Percentiles rank a stretch among this genome's conserved stretches.
Conservation (phyloP, 2,329 filamentous ascomycete genomes). For the Sphaerulina musiva region DNA sequence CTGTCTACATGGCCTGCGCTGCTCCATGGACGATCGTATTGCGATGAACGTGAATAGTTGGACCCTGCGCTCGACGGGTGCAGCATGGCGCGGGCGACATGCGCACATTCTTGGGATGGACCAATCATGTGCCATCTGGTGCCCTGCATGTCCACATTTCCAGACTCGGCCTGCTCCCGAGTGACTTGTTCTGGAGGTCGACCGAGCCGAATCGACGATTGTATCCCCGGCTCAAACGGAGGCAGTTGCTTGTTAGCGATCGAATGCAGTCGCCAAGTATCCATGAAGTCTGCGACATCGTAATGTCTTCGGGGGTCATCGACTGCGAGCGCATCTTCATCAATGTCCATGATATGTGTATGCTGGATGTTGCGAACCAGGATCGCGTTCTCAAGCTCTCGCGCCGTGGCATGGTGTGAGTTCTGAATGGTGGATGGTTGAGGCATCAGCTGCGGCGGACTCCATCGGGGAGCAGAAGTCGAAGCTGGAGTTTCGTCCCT, state of each 20-base stretch:
- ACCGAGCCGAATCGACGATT: constrained; percentile 17
- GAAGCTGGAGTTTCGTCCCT: not conserved
- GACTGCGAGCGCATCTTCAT: constrained; percentile 26
- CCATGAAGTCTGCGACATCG: constrained; percentile 30
- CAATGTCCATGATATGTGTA: constrained; percentile 10
- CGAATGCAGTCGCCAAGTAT: constrained; percentile 27
- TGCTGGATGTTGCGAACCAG: not conserved
- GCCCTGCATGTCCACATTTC: constrained; percentile 33
- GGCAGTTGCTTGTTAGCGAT: constrained; percentile 19
- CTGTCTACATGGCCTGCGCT: constrained; percentile 12
- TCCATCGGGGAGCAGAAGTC: not conserved
- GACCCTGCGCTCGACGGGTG: constrained; percentile 22
- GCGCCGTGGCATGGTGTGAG: not conserved
- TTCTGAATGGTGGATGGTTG: not conserved
- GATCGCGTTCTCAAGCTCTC: not conserved
- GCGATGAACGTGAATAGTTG: not conserved
- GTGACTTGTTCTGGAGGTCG: constrained; percentile 16
- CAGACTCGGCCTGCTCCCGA: constrained; percentile 13
- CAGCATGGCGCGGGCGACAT: constrained; percentile 25
- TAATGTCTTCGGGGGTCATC: constrained; percentile 27
- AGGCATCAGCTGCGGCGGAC: not conserved
- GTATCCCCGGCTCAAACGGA: constrained; percentile 18
- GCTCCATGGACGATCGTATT: not conserved
- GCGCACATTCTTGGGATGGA: constrained; percentile 19
- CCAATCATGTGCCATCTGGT: constrained; percentile 32